Conservation (phyloP, 2,329 filamentous ascomycete species). For the Harringtonia lauricola region DNA sequence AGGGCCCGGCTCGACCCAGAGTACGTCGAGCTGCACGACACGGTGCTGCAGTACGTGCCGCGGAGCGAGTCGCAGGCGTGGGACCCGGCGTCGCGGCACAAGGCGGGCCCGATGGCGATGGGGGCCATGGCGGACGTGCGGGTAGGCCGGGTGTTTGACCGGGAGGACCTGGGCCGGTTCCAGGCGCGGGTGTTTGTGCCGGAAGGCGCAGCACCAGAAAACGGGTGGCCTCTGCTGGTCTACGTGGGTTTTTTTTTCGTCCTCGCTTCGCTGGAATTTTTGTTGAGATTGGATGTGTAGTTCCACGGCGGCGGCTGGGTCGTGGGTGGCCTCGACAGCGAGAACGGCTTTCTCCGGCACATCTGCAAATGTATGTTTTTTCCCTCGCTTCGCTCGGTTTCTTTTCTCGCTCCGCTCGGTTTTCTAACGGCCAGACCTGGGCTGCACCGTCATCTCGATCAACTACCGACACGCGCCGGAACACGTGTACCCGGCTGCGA, state of each 20-base stretch:
- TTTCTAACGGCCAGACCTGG: too few species aligned
- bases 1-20: conserved; percentile 23
- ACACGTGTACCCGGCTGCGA: conserved; percentile 42
- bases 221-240: conserved; percentile 22
- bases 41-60: conserved; percentile 23
- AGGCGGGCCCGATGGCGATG: conserved; percentile 16
- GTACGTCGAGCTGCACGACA: conserved; percentile 26
- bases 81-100: conserved; percentile 18
- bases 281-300: conserved; percentile 18
- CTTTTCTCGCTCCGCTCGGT: too few species aligned
- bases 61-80: conserved; percentile 22
- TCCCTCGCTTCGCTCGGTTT: background rate
- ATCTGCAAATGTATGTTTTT: conserved; percentile 15
- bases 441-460: conserved; percentile 4
- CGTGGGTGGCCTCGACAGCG: conserved; percentile 22
- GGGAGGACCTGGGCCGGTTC: conserved; percentile 16
- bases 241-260: too few species aligned
- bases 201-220: conserved; percentile 10
- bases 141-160: conserved; percentile 18
- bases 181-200: conserved; percentile 22
- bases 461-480: conserved; percentile 39
- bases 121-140: conserved; percentile 11
- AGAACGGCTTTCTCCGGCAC: conserved; percentile 22
- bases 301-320: conserved; percentile 29
- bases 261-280: too few species aligned